Evolutionary conservation across 1,139 yeast genomes (phyloP).

Genomic region (Suhomyces taliae): DNA sequence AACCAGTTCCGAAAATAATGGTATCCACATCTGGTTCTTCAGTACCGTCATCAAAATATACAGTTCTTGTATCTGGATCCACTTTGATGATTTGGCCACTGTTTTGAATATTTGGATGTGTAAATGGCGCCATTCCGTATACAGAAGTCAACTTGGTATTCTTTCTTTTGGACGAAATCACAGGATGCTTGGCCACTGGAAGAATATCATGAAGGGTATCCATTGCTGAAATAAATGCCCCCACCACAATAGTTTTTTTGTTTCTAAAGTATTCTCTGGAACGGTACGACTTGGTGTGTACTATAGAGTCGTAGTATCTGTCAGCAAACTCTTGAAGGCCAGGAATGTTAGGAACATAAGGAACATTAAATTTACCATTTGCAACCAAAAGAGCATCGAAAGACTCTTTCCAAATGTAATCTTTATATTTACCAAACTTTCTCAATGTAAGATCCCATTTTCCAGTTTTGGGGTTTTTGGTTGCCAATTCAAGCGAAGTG

Average conservation of each 20-base stretch:
- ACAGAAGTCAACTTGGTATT: slow-evolving; percentile 7
- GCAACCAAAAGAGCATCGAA: slow-evolving; percentile 50
- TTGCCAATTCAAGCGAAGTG: slow-evolving; percentile 15
- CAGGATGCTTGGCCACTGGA: slow-evolving; percentile 14
- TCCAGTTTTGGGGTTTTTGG: slow-evolving; percentile 12
- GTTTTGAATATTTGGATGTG: slow-evolving; percentile 18
- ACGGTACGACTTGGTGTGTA: slow-evolving; percentile 17
- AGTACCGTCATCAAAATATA: slow-evolving; percentile 32
- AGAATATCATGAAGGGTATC: slow-evolving; percentile 17
- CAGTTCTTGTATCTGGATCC: slow-evolving; percentile 25
- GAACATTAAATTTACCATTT: slow-evolving; percentile 49
- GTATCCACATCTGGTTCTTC: slow-evolving; percentile 30
- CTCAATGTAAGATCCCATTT: slow-evolving; percentile 18
- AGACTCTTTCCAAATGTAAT: slow-evolving; percentile 16
- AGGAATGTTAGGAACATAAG: slow-evolving; percentile 43
- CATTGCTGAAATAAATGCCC: slow-evolving; percentile 23
- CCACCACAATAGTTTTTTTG: slow-evolving; percentile 44
- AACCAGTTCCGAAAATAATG: slow-evolving; percentile 52
- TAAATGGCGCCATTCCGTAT: slow-evolving; percentile 14
- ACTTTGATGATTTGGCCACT: slow-evolving; percentile 17
- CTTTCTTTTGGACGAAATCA: slow-evolving; percentile 20
- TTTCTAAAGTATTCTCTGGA: slow-evolving; percentile 25
- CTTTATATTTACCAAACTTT: slow-evolving; percentile 13
- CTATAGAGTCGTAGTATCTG: slow-evolving; percentile 18
- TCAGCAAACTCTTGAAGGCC: slow-evolving; percentile 44